Conservation (phyloP, 257 asterid genomes). For the Ilex aquifolium region DNA sequence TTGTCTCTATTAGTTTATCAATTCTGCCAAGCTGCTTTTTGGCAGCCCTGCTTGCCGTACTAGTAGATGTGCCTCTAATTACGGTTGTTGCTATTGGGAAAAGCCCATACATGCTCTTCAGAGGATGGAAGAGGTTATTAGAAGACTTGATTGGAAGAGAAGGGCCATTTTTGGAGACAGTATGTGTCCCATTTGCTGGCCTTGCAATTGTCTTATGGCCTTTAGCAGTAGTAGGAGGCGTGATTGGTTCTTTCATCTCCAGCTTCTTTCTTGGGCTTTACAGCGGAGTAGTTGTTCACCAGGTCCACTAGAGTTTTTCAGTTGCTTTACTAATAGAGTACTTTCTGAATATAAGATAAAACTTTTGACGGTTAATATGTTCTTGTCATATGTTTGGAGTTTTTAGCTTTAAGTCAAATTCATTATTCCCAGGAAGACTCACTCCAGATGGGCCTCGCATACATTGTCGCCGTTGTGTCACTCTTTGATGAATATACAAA, state of each 20-base stretch:
- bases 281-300: conserved; percentile 70
- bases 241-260: conserved; percentile 53
- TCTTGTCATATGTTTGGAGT: neutral
- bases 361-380: neutral
- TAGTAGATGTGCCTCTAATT: conserved; percentile 57
- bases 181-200: conserved; percentile 89
- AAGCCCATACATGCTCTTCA: conserved; percentile 80
- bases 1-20: conserved; percentile 35
- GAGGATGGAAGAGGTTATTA: conserved; percentile 83
- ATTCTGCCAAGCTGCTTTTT: conserved; percentile 66
- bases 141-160: conserved; percentile 85
- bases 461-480: conserved; percentile 57
- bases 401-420: conserved; percentile 3
- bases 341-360: neutral
- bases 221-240: conserved; percentile 66
- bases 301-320: conserved; percentile 28
- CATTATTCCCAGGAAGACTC: conserved; percentile 64
- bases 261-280: conserved; percentile 74
- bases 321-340: too few species aligned
- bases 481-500: conserved; percentile 80
- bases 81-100: conserved; percentile 78
- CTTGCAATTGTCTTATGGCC: conserved; percentile 88
- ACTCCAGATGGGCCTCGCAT: conserved; percentile 69
- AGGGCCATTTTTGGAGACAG: conserved; percentile 88
- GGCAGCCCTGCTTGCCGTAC: conserved; percentile 51